Percentiles rank a stretch among this genome's conserved stretches.
phyloP scores from a whole-genome alignment of 306 rosid genomes.

The Calophaca sinica region DNA sequence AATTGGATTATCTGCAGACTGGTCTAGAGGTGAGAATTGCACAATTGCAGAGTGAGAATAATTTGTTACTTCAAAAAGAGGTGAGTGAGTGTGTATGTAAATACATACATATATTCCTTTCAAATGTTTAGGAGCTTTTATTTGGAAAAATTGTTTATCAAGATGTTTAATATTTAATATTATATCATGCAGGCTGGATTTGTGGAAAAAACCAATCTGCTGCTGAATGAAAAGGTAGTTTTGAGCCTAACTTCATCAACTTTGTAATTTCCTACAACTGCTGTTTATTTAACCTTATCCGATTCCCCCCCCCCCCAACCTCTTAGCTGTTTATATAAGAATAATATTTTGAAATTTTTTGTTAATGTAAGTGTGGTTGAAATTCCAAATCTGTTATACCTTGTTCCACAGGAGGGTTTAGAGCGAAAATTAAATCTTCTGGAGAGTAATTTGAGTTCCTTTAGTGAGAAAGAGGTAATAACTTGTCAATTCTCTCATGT shows the following conservation, averaged over 20 bases:
- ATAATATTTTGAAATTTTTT: neutral
- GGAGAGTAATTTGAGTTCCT: conserved; percentile 55
- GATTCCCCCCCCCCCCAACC: neutral
- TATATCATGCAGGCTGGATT: conserved; percentile 55
- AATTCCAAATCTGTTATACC: conserved; percentile 40
- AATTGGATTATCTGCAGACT: conserved; percentile 57
- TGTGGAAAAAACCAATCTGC: conserved; percentile 52
- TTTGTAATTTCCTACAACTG: conserved; percentile 16
- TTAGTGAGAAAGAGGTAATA: conserved; percentile 65
- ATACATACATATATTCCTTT: conserved; percentile 4
- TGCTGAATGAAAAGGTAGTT: conserved; percentile 56
- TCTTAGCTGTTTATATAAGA: neutral
- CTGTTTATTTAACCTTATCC: conserved; percentile 29
- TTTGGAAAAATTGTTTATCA: conserved; percentile 38
- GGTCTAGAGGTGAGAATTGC: conserved; percentile 60
- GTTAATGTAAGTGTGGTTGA: conserved; percentile 22
- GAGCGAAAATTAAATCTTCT: conserved; percentile 59
- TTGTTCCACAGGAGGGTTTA: conserved; percentile 64
- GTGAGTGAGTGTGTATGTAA: conserved; percentile 36
- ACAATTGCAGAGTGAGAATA: conserved; percentile 58
- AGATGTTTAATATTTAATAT: conserved; percentile 37
- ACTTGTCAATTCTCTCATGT: conserved; percentile 6
- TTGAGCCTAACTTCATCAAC: conserved; percentile 41
- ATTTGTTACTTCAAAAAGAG: conserved; percentile 69
- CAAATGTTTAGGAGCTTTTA: conserved; percentile 20